Base-by-base conservation (phyloP, 305 asterid genomes). In the Fraxinus latifolia region DNA sequence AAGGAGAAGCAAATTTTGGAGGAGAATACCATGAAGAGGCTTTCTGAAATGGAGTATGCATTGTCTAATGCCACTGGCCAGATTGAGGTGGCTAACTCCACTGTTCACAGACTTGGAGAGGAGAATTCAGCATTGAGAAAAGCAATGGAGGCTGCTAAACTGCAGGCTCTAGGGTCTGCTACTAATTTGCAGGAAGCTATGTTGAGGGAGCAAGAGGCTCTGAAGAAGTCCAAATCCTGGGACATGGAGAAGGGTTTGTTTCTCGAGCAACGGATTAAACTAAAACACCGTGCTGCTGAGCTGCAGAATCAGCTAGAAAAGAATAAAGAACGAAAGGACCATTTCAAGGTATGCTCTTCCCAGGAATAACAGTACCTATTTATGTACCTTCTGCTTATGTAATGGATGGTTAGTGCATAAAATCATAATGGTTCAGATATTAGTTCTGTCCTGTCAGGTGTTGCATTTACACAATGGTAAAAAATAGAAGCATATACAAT, bases 41-140 rank as follows among this genome's bases (percentile, higher is more conserved):
- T 89, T 36, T 70, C 87, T 4, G 98, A 92, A 87, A 90, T 92
- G 92, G 95, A 92, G 79, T 2, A 83, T 36, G 92, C 92, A 4
- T 34, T 92, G 84, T 62, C 87, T 53, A 90, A 88, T 17, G 87
- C 92, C 21, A 82, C 80, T 27, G 79, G 73, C 12, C 93, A 88
- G 87, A 77, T 89, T n/a, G 88, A 89, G 80, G 74, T 84, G 77
- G 89, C 90, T 62, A 84, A 82, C 39, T 19, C 88, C 50, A 31
- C 84, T 25, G 47, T 89, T 76, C 81, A 27, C 25, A 79, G 85
- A 82, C 90, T 91, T 73, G 89, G 89, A 83, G 87, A 74, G 73
- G 92, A 91, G 87, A 88, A 91, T 81, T 31, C 58, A 74, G 74
- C 15, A 79, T 80, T 93, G 88, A 87, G 83, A 80, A 67, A 27